Evolutionary conservation across 257 asterid genomes (phyloP), one percentile per base, ranked within the genome.

Genomic region (Nicotiana tomentosiformis): DNA sequence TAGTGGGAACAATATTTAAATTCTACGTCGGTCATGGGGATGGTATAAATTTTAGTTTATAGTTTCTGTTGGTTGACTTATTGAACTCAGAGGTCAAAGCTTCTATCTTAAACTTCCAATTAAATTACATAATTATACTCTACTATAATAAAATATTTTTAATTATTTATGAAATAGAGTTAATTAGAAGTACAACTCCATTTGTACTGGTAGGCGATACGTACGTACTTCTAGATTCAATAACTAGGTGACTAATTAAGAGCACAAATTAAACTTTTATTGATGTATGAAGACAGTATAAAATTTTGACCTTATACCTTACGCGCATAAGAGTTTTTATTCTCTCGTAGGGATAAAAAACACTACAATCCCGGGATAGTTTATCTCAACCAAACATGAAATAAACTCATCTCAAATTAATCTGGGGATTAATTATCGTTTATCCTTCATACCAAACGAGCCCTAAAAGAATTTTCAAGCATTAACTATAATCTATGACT

Each of bases 21-120:
- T 61, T 84, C 18, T 11, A 5, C 69, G 82, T 81, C 85, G 65
- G 68, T 68, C 55, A 60, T 30, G n/a, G 83, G n/a, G 83, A 57
- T 84, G 86, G 80, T 49, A 79, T 62, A 77, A 86, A 67, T 51
- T 58, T 62, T 83, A 79, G 66, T 60, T 84, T 37, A 26, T 30
- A 26, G 57, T n/a, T 81, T 76, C 43, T 66, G 70, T 4, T 62
- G 84, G 85, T 46, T 83, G 88, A 84, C 88, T 86, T 77, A 46
- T 17, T 8, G 80, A 49, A 15, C 17, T 76, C 64, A 76, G 46
- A 76, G 80, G 64, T 76, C 64, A 76, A 76, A 15, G 16, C 80
- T 49, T 76, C 64, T 8, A 51, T 66, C 26, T 51, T 29, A 76
- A 8, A 26, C 26, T 76, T 76, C 35, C 35, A 37, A 68, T 14